Conservation (phyloP, 1,284 basidiomycete species). For the Marasmius sp. region DNA sequence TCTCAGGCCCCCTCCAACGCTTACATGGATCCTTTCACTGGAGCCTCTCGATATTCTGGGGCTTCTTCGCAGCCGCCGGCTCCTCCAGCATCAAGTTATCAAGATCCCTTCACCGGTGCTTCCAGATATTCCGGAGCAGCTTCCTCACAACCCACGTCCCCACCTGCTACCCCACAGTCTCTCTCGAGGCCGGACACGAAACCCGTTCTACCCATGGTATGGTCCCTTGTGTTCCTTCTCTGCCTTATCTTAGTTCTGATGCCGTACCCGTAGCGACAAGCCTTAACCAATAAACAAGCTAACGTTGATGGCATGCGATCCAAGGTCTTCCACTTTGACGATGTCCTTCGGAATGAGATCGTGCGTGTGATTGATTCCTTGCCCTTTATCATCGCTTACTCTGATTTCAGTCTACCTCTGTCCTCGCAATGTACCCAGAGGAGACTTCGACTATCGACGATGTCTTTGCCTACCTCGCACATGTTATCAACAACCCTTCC, state of each 20-base stretch:
- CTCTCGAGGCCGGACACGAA: not conserved
- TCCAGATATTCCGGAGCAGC: slow-evolving; percentile 53
- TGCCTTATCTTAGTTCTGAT: slow-evolving; percentile 1
- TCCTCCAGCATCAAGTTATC: slow-evolving; percentile 28
- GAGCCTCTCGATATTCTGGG: slow-evolving; percentile 60
- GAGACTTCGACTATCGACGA: slow-evolving; percentile 68
- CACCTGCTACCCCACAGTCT: slow-evolving; percentile 22
- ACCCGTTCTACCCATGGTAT: slow-evolving; percentile 60
- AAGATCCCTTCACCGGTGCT: slow-evolving; percentile 75
- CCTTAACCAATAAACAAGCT: slow-evolving; percentile 81
- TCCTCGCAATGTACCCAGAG: slow-evolving; percentile 67
- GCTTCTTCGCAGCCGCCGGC: slow-evolving; percentile 18
- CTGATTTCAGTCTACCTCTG: slow-evolving; percentile 56
- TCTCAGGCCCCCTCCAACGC: slow-evolving; percentile 23
- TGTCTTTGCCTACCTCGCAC: slow-evolving; percentile 63
- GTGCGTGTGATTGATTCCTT: slow-evolving; percentile 38
- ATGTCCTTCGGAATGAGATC: slow-evolving; percentile 65
- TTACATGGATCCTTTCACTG: slow-evolving; percentile 72
- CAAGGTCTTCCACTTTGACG: slow-evolving; percentile 84
- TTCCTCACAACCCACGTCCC: slow-evolving; percentile 16
- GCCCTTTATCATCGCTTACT: slow-evolving; percentile 5
- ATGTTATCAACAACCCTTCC: slow-evolving; percentile 43
- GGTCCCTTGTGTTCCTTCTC: slow-evolving; percentile 25
- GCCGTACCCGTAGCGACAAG: slow-evolving; percentile 39
- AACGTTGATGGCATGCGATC: slow-evolving; percentile 85